A percentile compares a stretch with the other conserved stretches of the same genome.
These are phyloP conservation scores for Apiospora hydei DNA, from an alignment of 2,329 filamentous ascomycete genomes.

Conservation along the genomic window DNA sequence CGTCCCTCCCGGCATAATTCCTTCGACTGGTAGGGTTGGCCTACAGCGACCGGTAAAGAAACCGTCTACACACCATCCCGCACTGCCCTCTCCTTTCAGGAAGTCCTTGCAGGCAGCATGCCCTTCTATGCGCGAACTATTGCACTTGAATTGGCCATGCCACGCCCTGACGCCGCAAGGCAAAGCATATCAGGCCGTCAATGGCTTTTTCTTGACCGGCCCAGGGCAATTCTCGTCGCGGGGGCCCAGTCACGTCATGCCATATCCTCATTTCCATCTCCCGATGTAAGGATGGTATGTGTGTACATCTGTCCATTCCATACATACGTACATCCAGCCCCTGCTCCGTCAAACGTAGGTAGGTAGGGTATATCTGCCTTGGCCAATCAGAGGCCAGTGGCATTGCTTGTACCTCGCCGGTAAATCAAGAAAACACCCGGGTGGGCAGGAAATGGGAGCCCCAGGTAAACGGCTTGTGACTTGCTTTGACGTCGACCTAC, in stretches of 20 bases:
- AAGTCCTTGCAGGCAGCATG: conserved; percentile 10
- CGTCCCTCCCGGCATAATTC: conserved; percentile 1
- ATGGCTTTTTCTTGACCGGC: conserved; percentile 2
- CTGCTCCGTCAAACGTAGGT: conserved; percentile 5
- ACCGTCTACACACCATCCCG: conserved; percentile 17
- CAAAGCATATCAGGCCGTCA: neutral
- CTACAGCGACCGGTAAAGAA: conserved; percentile 20
- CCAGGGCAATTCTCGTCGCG: neutral
- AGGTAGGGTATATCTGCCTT: conserved; percentile 12
- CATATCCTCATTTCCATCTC: conserved; percentile 4
- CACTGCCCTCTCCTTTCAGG: conserved; percentile 4
- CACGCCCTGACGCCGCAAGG: neutral
- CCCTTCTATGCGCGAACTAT: conserved; percentile 17
- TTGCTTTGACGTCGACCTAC: conserved; percentile 14
- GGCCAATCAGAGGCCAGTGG: neutral
- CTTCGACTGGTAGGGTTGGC: neutral
- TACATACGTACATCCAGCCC: conserved; percentile 3
- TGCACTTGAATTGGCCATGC: conserved; percentile 1
- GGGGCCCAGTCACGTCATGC: neutral
- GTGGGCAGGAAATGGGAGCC: neutral
- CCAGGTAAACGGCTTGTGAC: conserved; percentile 11
- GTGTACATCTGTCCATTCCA: neutral
- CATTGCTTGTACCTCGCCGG: neutral
- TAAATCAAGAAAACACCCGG: conserved; percentile 3
- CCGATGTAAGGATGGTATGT: conserved; percentile 1